Evolutionary conservation across 129 eudicot genomes (phyloP).

Genomic region (Heracleum sosnowskyi): DNA sequence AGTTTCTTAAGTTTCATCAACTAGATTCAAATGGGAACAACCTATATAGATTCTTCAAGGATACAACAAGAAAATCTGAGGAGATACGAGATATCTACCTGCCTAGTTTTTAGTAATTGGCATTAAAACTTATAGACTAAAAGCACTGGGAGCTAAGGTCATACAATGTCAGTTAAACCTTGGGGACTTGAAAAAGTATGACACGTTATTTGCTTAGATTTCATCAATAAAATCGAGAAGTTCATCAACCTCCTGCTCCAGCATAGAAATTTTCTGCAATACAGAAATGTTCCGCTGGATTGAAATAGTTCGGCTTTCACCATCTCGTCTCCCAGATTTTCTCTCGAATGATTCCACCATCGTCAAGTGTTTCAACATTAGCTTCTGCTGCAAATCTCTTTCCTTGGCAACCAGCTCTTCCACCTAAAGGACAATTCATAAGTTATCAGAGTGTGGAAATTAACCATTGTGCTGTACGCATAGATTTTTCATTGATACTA

Average conservation of each 20-base stretch:
- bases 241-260: slow-evolving; percentile 71
- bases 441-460: no score
- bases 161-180: not conserved
- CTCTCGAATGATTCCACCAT: slow-evolving; percentile 82
- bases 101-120: no score
- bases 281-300: slow-evolving; percentile 67
- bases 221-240: slow-evolving; percentile 73
- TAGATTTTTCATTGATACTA: not conserved
- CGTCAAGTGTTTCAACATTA: slow-evolving; percentile 71
- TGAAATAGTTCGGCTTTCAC: slow-evolving; percentile 67
- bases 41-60: no score
- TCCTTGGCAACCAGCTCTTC: slow-evolving; percentile 77
- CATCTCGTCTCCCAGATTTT: slow-evolving; percentile 60
- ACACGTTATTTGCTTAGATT: slow-evolving; percentile 24
- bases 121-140: no score
- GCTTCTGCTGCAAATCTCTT: slow-evolving; percentile 77
- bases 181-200: not conserved
- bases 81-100: no score
- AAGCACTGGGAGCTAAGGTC: not conserved
- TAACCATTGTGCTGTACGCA: no score
- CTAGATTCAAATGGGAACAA: no score
- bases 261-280: slow-evolving; percentile 63
- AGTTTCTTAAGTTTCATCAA: no score
- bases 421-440: slow-evolving; percentile 32
- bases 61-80: no score